phyloP scores from a whole-genome alignment of 305 asterid genomes.

The Solanum chacoense region DNA sequence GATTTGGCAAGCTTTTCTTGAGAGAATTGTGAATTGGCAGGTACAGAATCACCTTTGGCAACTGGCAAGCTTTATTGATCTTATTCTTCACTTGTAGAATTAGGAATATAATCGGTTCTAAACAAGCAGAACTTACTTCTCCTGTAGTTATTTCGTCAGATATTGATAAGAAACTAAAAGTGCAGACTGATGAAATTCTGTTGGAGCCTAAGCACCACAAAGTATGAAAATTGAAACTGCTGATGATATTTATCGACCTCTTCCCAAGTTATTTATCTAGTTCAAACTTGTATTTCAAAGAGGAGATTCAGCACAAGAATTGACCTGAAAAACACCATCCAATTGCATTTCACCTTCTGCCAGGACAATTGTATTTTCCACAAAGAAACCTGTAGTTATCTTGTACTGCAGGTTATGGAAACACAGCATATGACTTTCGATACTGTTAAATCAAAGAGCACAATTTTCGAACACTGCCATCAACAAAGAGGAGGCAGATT shows the following conservation, averaged over 20 bases:
- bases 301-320: constrained; percentile 4
- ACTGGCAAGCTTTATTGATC: neutral
- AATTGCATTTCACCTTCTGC: constrained; percentile 94
- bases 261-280: neutral
- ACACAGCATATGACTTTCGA: neutral
- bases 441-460: neutral
- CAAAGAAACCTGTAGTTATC: constrained; percentile 79
- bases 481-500: neutral
- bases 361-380: constrained; percentile 72
- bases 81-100: neutral
- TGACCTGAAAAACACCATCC: constrained; percentile 82
- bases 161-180: neutral
- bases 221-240: neutral
- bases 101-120: neutral
- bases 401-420: constrained; percentile 65
- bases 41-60: neutral
- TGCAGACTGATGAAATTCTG: neutral
- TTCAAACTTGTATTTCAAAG: neutral
- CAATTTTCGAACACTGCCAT: neutral
- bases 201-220: neutral
- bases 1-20: neutral
- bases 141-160: neutral
- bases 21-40: neutral
- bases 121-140: neutral
- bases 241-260: neutral